These are phyloP conservation scores for Cercospora zeae-maydis DNA, from an alignment of 2,329 filamentous ascomycete species.

Conservation along the genomic window DNA sequence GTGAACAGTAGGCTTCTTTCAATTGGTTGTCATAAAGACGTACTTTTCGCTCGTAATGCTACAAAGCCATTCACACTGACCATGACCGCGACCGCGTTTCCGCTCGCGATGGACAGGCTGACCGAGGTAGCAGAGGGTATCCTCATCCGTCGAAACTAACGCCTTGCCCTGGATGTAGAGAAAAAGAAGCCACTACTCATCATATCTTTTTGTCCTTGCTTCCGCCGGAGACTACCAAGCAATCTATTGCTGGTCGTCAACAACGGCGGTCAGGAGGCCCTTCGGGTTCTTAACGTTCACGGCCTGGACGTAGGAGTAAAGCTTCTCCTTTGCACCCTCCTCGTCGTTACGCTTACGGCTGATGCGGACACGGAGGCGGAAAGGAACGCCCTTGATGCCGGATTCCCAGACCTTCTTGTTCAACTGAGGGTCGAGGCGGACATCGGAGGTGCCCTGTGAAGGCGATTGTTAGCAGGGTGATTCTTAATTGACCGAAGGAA, in stretches of 20 bases:
- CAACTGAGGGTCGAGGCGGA: slow-evolving; percentile 95
- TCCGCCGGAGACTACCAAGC: not conserved
- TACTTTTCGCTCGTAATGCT: slow-evolving; percentile 10
- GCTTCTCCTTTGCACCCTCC: slow-evolving; percentile 98
- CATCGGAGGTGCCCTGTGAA: slow-evolving; percentile 83
- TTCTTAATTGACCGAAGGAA: not conserved
- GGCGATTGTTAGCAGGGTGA: not conserved
- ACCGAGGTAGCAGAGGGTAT: slow-evolving; percentile 5
- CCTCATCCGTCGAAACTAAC: slow-evolving; percentile 1
- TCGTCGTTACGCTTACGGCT: slow-evolving; percentile 99
- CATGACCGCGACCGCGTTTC: not conserved
- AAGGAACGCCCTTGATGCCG: slow-evolving; percentile 98
- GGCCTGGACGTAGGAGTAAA: slow-evolving; percentile 99
- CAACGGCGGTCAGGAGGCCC: slow-evolving; percentile 89
- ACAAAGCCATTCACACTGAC: not conserved
- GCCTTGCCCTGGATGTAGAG: slow-evolving; percentile 2
- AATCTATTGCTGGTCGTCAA: slow-evolving; percentile 55
- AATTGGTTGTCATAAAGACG: slow-evolving; percentile 13
- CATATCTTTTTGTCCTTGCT: not conserved
- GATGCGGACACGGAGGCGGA: slow-evolving; percentile 95
- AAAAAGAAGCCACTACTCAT: not conserved
- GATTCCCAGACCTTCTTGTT: slow-evolving; percentile 99
- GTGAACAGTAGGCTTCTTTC: slow-evolving; percentile 8
- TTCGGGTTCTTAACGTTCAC: slow-evolving; percentile 99
- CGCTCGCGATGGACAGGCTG: not conserved